A percentile compares a stretch with the other conserved stretches of the same genome.
These are phyloP conservation scores for Alternaria arbusti DNA, from an alignment of 2,329 filamentous ascomycete species.

Conservation along the genomic window DNA sequence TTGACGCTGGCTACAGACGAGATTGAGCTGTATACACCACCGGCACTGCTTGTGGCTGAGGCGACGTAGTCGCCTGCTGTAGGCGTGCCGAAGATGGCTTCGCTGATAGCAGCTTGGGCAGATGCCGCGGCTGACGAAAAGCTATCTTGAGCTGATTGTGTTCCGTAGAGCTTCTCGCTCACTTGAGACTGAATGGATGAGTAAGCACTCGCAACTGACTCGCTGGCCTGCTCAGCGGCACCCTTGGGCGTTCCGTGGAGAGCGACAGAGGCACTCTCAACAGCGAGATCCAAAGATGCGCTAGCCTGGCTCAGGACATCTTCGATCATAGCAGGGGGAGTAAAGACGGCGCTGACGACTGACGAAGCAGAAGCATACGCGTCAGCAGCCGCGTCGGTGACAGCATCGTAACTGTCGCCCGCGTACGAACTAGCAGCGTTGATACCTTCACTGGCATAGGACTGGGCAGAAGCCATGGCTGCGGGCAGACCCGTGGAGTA, in stretches of 20 bases:
- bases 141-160: constrained; percentile 59
- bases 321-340: constrained; percentile 64
- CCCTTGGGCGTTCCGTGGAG: constrained; percentile 65
- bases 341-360: constrained; percentile 58
- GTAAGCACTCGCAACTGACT: constrained; percentile 61
- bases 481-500: constrained; percentile 72
- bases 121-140: constrained; percentile 62
- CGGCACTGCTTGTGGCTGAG: constrained; percentile 53
- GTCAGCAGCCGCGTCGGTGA: constrained; percentile 60
- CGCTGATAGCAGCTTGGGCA: constrained; percentile 61
- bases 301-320: constrained; percentile 64
- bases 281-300: constrained; percentile 63
- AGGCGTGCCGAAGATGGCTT: constrained; percentile 63
- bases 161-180: constrained; percentile 63
- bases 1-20: constrained; percentile 26
- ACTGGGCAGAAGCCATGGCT: constrained; percentile 60
- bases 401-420: constrained; percentile 52
- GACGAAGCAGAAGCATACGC: constrained; percentile 56
- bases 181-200: constrained; percentile 57
- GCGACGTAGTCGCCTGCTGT: constrained; percentile 55
- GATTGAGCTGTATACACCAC: constrained; percentile 32
- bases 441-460: constrained; percentile 55
- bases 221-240: constrained; percentile 60
- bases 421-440: constrained; percentile 59
- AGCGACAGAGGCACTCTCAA: constrained; percentile 64